Evolutionary conservation across 805 yeast species (phyloP), one percentile per base, ranked within the genome.

Genomic region (Candida maltosa): DNA sequence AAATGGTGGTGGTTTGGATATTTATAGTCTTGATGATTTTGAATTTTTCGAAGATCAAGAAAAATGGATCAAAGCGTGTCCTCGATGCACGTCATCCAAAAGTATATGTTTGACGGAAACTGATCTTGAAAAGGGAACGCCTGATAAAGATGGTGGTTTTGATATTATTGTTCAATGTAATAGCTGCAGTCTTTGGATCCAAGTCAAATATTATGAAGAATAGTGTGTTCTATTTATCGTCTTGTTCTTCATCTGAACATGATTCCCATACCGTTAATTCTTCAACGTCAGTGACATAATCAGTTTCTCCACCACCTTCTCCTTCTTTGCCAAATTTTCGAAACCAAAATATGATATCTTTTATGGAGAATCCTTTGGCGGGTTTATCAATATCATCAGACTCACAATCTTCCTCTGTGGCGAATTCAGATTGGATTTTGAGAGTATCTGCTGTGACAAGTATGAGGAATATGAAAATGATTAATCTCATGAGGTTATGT

Each of bases 141-240:
- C 67, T 0, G 71, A 68, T 23, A 80, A 77, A 11, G 73, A 60
- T 12, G 71, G 80, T 1, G 64, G 64, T 11, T 81, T 67, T 44
- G 83, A 82, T 43, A 70, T 89, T 1, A 68, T 86, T 16, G 77
- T 86, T 0, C 96, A 89, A 49, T 32, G 35, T 25, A 22, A 16
- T n/a, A 79, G 84, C 21, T 91, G 97, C 56, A 85, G 95, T 54
- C 54, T 88, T 20, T 91, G 96, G 96, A 58, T 91, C 17, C 77
- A 78, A 33, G 88, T 91, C 2, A 71, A 69, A 44, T 86, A 81
- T 49, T 76, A 68, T 45, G 88, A 78, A 44, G 64, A 46, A 17
- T n/a, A n/a, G n/a, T n/a, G n/a, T n/a, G n/a, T n/a, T n/a, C n/a
- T n/a, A n/a, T n/a, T n/a, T n/a, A n/a, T n/a, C n/a, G n/a, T n/a